Evolutionary conservation across 495 filamentous ascomycete genomes (phyloP), one percentile per base, ranked within the genome.

Genomic region (Hypoxylon lienhwacheense): DNA sequence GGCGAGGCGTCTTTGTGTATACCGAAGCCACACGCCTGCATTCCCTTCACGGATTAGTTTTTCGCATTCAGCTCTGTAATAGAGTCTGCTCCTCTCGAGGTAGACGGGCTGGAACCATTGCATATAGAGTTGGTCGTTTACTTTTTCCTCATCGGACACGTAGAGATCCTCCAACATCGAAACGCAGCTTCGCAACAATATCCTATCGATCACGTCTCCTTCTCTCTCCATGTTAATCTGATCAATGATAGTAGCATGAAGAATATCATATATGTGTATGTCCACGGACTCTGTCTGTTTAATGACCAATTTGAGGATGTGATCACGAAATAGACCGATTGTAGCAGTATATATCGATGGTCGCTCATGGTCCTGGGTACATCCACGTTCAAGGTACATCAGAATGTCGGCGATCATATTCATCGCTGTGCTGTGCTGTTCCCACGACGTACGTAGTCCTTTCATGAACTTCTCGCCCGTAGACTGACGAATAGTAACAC

Each of bases 351-450:
- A 97, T 35, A 97, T 95, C 0, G 86, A 85, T 0, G 90, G 87
- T 42, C 81, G 84, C 17, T 79, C 78, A 39, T 84, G 77, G 49
- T 95, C 89, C 2, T 78, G 67, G 47, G 83, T 85, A 67, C 86
- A 86, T 10, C 89, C 81, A 19, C 92, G 88, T 55, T 99, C 93
- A 81, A 99, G 91, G 59, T 99, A 99, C 91, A 99, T 97, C 26
- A 97, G 71, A 24, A 99, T 89, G 66, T 99, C 95, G 7, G 92
- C 93, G 33, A 89, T 85, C 95, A 99, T 97, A 57, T 89, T 89
- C 91, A 97, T 96, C 46, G 87, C 89, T 11, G 88, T 75, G 64
- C 89, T 89, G 64, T 99, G 92, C 46, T 93, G 86, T 54, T 89
- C 83, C 88, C 90, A 99, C 3, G 84, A 82, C 31, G 77, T 73